Evolutionary conservation across 305 asterid genomes (phyloP).

Genomic region (Fraxinus dipetala): DNA sequence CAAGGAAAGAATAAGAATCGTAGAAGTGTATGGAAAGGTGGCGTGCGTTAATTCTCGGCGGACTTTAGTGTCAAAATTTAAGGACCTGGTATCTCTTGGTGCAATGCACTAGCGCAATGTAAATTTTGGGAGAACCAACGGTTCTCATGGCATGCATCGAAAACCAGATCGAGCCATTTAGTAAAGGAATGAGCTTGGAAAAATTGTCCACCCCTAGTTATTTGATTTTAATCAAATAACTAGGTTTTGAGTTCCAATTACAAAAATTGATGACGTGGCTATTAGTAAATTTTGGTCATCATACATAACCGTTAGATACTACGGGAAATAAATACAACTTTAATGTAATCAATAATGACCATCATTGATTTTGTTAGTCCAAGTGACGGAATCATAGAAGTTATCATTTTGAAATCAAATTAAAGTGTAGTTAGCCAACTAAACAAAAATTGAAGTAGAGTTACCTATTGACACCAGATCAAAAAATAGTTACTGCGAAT

Average conservation of each 20-base stretch:
- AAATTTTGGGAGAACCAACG: neutral
- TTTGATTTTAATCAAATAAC: neutral
- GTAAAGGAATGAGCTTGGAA: neutral
- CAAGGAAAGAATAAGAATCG: neutral
- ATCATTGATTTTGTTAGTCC: neutral
- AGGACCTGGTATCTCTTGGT: neutral
- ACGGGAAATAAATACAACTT: neutral
- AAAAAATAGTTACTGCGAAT: neutral
- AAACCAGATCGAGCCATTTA: neutral
- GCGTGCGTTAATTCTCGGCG: neutral
- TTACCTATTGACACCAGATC: neutral
- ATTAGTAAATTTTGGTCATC: neutral
- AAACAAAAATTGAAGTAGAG: neutral
- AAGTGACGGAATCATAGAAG: neutral
- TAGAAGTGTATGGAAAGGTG: neutral
- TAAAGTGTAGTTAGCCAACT: neutral
- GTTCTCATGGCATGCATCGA: neutral
- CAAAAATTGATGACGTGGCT: neutral
- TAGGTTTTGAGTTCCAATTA: neutral
- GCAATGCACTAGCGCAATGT: neutral
- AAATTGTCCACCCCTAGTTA: neutral
- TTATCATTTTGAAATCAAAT: neutral
- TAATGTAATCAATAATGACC: neutral
- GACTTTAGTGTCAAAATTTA: neutral
- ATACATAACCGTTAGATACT: neutral